Percentiles rank a stretch among this genome's conserved stretches.
Conservation (phyloP, 2,329 filamentous ascomycete species). For the Stenocarpella maydis region DNA sequence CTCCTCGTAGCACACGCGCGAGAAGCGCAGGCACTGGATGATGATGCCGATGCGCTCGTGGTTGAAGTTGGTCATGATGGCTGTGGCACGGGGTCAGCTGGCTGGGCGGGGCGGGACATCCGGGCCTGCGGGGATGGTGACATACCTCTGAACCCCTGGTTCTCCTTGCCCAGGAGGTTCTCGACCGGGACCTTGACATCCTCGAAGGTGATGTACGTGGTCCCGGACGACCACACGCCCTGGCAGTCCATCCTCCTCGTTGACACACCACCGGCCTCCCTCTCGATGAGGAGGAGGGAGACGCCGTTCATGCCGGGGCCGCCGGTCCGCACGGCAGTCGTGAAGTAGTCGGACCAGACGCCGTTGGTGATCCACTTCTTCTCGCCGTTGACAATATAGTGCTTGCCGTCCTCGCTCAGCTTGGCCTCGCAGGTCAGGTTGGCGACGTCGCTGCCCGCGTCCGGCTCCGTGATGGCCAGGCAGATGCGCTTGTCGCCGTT, state of each 20-base stretch:
- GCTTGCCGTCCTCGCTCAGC: constrained; percentile 92
- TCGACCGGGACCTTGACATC: constrained; percentile 99
- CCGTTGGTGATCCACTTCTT: constrained; percentile 99
- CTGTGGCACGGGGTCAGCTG: constrained; percentile 49
- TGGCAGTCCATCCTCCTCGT: constrained; percentile 98
- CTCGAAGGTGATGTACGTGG: constrained; percentile 97
- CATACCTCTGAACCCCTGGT: constrained; percentile 90
- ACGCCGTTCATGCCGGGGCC: constrained; percentile 92
- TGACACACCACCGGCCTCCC: constrained; percentile 81
- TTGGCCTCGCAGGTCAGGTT: constrained; percentile 97
- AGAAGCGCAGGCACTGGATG: constrained; percentile 95
- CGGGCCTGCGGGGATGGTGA: not conserved
- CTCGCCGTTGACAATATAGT: constrained; percentile 99
- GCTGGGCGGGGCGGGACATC: not conserved
- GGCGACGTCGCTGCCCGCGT: constrained; percentile 93
- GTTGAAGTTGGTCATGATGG: constrained; percentile 99
- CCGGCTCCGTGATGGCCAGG: constrained; percentile 94
- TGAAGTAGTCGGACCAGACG: constrained; percentile 97
- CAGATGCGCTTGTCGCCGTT: constrained; percentile 97
- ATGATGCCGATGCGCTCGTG: constrained; percentile 99
- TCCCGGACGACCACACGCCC: constrained; percentile 94
- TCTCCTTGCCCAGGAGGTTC: constrained; percentile 97
- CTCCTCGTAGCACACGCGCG: constrained; percentile 96
- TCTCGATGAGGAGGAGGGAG: constrained; percentile 90
- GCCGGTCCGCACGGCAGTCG: constrained; percentile 91